Conservation (phyloP, 345 rosid species). For the Anacardium occidentale region DNA sequence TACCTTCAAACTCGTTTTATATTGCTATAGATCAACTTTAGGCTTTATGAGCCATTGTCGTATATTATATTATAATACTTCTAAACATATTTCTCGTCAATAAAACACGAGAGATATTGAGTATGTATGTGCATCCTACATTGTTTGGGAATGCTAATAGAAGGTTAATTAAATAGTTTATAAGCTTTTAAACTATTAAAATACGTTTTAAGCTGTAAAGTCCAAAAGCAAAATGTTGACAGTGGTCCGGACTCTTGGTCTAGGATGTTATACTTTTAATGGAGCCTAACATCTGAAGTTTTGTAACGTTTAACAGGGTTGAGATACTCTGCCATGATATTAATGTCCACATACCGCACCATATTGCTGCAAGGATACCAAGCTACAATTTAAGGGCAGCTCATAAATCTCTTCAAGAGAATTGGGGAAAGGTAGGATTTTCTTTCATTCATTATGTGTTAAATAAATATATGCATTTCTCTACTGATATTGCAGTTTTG, state of each 20-base stretch:
- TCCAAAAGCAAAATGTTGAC: no score
- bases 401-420: conserved; percentile 71
- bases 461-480: neutral
- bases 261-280: neutral
- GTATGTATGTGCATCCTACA: no score
- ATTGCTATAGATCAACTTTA: neutral
- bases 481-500: neutral
- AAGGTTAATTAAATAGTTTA: no score
- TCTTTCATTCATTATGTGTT: neutral
- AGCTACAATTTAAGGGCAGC: conserved; percentile 81
- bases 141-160: no score
- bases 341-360: conserved; percentile 85
- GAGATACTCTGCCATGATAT: conserved; percentile 88
- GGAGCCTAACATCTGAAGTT: neutral
- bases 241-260: no score
- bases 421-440: conserved; percentile 83
- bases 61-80: no score
- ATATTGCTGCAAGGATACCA: conserved; percentile 75
- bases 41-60: neutral
- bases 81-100: no score
- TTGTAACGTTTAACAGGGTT: conserved; percentile 51
- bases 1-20: neutral
- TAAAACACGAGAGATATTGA: no score
- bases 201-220: no score
- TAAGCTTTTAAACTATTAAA: no score